Percentiles rank a stretch among this genome's conserved stretches.
These are phyloP conservation scores for Suillus clintonianus DNA, from an alignment of 768 basidiomycete species.

Conservation along the genomic window DNA sequence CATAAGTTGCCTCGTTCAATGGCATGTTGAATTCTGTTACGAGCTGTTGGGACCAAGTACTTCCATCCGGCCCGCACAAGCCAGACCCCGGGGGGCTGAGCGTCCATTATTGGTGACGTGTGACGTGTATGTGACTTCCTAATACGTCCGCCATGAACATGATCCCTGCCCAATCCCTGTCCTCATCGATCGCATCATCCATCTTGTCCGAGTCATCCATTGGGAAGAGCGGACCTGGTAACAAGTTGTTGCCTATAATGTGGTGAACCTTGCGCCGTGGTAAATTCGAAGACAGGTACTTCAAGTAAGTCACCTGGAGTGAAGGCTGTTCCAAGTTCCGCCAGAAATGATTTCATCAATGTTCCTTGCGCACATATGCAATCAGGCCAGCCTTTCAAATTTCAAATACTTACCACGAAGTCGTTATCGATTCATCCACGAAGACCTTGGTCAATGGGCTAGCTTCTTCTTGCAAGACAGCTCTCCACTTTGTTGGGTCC, in stretches of 20 bases:
- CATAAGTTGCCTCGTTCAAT: neutral
- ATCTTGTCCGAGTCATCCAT: neutral
- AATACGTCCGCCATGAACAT: neutral
- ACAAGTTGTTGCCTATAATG: neutral
- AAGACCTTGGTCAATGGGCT: neutral
- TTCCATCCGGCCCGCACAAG: neutral
- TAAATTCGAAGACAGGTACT: neutral
- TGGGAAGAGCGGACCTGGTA: neutral
- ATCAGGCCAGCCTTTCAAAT: neutral
- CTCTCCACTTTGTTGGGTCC: neutral
- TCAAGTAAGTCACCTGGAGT: neutral
- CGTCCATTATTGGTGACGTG: neutral
- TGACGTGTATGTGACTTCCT: no score
- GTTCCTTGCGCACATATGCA: neutral
- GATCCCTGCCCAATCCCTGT: neutral
- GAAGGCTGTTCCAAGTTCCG: neutral
- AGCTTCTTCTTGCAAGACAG: neutral
- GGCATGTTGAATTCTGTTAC: neutral
- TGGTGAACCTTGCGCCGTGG: neutral
- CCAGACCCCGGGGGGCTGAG: neutral
- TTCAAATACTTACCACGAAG: neutral
- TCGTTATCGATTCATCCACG: slow-evolving; percentile 1
- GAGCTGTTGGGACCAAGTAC: neutral
- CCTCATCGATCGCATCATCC: neutral
- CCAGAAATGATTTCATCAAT: neutral